A percentile compares a stretch with the other conserved stretches of the same genome.
Evolutionary conservation across 352 stramenopile genomes (phyloP).

Genomic region (Phytophthora macrochlamydospora): DNA sequence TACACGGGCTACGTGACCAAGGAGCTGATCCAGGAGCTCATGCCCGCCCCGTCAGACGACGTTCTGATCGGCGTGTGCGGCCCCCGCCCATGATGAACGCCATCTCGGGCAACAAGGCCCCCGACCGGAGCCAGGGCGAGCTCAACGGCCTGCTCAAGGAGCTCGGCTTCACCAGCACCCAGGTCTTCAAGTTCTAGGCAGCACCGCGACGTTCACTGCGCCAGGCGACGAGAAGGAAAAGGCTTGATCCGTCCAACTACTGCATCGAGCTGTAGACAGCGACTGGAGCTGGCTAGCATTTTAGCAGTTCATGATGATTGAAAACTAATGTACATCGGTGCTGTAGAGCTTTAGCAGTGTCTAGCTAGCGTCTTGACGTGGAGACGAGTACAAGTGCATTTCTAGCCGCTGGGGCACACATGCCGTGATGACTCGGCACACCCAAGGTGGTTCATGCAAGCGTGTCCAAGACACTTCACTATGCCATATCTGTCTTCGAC

Average conservation of each 20-base stretch:
- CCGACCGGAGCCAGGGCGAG: constrained; percentile 80
- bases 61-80: constrained; percentile 83
- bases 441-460: too few species aligned
- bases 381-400: too few species aligned
- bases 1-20: constrained; percentile 72
- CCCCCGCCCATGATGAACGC: constrained; percentile 85
- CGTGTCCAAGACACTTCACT: too few species aligned
- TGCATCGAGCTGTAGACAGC: constrained; percentile 19
- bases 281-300: constrained; percentile 18
- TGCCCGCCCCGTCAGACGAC: constrained; percentile 66
- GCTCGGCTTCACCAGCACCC: constrained; percentile 54
- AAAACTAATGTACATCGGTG: constrained; percentile 10
- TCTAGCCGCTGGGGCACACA: too few species aligned
- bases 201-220: not conserved
- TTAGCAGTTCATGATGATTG: constrained; percentile 10
- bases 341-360: not conserved
- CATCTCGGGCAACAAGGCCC: constrained; percentile 78
- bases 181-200: constrained; percentile 77
- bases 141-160: constrained; percentile 79
- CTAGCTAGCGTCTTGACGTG: not conserved
- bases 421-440: too few species aligned
- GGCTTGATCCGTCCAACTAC: constrained; percentile 8
- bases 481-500: too few species aligned
- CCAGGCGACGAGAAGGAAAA: not conserved
- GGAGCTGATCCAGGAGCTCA: constrained; percentile 69